Percentiles rank a stretch among this genome's conserved stretches.
Evolutionary conservation across 148 eudicot genomes (phyloP).

Genomic region (Polygonum maritimum): DNA sequence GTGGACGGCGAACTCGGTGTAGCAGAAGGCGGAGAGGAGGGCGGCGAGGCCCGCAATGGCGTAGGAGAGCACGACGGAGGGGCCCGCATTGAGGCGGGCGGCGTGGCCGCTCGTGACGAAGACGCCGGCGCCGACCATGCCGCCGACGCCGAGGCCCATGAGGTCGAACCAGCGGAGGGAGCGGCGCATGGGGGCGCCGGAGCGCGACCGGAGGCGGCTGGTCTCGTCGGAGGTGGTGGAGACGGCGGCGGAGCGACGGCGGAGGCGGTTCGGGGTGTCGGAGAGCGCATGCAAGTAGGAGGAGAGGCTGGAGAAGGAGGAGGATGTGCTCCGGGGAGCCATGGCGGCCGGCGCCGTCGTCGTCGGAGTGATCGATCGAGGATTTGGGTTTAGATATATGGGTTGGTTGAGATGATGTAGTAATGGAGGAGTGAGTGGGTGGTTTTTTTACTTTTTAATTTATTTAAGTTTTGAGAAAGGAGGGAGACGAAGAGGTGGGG

Average conservation of each 20-base stretch:
- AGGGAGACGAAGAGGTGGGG: not conserved
- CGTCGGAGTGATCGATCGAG: not conserved
- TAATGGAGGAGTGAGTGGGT: not conserved
- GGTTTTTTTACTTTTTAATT: too few relatives aligned
- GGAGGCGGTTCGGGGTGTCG: conserved; percentile 50
- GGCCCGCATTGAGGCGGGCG: conserved; percentile 49
- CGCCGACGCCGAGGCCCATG: conserved; percentile 69
- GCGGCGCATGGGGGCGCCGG: conserved; percentile 41
- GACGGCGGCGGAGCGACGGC: conserved; percentile 47
- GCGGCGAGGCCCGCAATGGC: conserved; percentile 96
- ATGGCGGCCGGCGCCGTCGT: not conserved
- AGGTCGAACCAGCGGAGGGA: conserved; percentile 76
- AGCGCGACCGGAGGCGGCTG: conserved; percentile 35
- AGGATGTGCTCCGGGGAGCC: conserved; percentile 5
- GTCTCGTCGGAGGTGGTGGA: conserved; percentile 57
- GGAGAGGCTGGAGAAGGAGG: conserved; percentile 57
- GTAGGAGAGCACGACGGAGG: conserved; percentile 68
- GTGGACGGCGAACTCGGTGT: conserved; percentile 94
- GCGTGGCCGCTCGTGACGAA: conserved; percentile 86
- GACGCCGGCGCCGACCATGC: conserved; percentile 96
- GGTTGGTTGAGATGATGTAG: not conserved
- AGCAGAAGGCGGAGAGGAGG: conserved; percentile 85
- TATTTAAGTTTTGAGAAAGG: not conserved
- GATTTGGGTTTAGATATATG: not conserved
- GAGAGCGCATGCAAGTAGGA: conserved; percentile 55